phyloP scores from a whole-genome alignment of 139 green algal genomes.

The Chlorella sp. region DNA sequence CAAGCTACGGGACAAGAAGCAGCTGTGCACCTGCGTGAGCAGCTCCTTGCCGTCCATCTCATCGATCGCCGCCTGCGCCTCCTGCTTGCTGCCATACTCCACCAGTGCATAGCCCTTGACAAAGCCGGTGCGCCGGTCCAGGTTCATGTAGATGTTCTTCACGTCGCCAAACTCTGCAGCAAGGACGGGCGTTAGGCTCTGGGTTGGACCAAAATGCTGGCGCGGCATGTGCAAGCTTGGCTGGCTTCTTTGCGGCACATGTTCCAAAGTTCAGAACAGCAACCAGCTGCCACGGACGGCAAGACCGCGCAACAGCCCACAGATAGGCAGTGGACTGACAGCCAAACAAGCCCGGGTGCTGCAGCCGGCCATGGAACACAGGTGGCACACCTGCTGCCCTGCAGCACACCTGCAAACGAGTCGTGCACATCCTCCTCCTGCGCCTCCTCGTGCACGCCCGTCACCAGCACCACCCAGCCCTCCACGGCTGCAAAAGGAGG shows the following conservation, averaged over 20 bases:
- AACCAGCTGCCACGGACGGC: no score
- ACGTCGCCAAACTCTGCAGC: conserved; percentile 92
- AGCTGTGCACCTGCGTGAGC: conserved; percentile 63
- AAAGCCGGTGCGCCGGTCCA: conserved; percentile 89
- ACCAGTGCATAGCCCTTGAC: conserved; percentile 88
- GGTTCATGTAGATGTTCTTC: conserved; percentile 97
- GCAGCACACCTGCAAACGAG: conserved; percentile 66
- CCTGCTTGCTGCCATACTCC: conserved; percentile 88
- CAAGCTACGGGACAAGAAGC: no score
- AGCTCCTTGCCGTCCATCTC: conserved; percentile 87
- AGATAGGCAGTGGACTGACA: no score
- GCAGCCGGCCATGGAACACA: no score
- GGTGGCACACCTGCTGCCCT: no score
- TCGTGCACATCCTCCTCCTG: conserved; percentile 96
- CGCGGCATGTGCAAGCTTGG: no score
- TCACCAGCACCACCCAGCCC: conserved; percentile 96
- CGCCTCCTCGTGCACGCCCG: conserved; percentile 94
- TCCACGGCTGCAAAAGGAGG: conserved; percentile 77
- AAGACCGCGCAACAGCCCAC: no score
- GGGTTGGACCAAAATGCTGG: no score
- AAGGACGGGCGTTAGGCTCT: no score
- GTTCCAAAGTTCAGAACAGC: no score
- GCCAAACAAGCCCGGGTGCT: no score
- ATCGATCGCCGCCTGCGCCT: conserved; percentile 91
- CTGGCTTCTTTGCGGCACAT: no score